phyloP scores from a whole-genome alignment of 148 eudicot species.

The Heliosperma pusillum region DNA sequence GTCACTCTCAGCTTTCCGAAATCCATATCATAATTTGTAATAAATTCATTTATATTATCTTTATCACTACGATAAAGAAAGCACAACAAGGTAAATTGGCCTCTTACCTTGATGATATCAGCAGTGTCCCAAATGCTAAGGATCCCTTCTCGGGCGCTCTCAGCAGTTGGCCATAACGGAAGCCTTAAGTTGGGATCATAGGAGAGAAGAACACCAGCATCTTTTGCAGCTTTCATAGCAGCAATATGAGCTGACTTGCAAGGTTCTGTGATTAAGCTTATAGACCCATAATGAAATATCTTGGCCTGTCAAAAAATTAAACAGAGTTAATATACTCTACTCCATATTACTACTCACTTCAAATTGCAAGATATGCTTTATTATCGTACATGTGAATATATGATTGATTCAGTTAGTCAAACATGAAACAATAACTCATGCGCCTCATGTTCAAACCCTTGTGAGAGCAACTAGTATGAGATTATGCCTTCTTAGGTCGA shows the following conservation, averaged over 20 bases:
- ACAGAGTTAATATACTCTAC: neutral
- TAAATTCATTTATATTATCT: neutral
- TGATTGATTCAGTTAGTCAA: neutral
- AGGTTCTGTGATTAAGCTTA: slow-evolving; percentile 93
- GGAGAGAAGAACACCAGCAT: slow-evolving; percentile 86
- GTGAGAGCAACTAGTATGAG: neutral
- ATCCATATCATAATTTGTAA: neutral
- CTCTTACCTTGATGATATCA: slow-evolving; percentile 81
- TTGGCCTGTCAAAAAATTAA: slow-evolving; percentile 57
- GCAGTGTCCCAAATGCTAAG: slow-evolving; percentile 94
- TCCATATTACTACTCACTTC: neutral
- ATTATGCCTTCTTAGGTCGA: neutral
- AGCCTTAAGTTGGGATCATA: slow-evolving; percentile 98
- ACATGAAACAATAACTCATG: too few species aligned
- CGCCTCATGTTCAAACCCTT: neutral
- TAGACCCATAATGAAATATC: slow-evolving; percentile 91
- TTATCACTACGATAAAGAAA: neutral
- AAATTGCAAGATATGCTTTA: neutral
- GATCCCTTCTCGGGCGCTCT: slow-evolving; percentile 88
- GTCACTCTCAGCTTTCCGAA: slow-evolving; percentile 16
- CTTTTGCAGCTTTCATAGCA: slow-evolving; percentile 83
- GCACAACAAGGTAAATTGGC: neutral
- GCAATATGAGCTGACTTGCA: slow-evolving; percentile 93
- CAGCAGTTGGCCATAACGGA: slow-evolving; percentile 91
- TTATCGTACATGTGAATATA: neutral